Conservation (phyloP, 768 basidiomycete genomes). For the Boletus sp. region DNA sequence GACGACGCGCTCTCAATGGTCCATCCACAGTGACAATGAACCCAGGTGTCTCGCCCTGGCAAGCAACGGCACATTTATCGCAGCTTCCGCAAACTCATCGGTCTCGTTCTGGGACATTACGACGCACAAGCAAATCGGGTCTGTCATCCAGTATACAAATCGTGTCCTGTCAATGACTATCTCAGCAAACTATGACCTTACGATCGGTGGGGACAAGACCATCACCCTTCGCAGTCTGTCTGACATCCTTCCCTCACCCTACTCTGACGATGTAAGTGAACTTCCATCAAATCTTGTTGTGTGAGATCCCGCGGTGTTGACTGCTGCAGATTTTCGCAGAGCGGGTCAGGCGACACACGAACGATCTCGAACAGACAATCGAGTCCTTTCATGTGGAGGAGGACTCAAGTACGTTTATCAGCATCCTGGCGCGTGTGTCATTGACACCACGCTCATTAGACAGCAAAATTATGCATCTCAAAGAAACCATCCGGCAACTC, state of each 20-base stretch:
- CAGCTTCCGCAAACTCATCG: not conserved
- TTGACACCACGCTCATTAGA: not conserved
- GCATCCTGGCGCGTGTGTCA: too few relatives aligned
- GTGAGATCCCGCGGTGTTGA: not conserved
- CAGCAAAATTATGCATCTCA: not conserved
- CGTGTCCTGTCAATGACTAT: not conserved
- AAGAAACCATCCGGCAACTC: not conserved
- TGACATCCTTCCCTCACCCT: not conserved
- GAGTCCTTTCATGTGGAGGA: not conserved
- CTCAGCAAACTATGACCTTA: not conserved
- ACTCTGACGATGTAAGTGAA: not conserved
- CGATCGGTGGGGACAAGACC: not conserved
- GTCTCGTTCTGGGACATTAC: not conserved
- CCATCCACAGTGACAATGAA: too few relatives aligned
- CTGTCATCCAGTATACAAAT: not conserved
- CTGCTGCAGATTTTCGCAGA: not conserved
- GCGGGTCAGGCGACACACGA: not conserved
- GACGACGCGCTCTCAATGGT: not conserved
- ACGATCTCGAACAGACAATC: not conserved
- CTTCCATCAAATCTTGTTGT: not conserved
- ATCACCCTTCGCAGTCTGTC: not conserved
- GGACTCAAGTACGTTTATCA: not conserved
- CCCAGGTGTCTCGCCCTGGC: not conserved
- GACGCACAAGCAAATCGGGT: not conserved
- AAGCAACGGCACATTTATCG: not conserved